phyloP scores from a whole-genome alignment of 2,329 filamentous ascomycete genomes.

The Aspergillus pseudoterreus region DNA sequence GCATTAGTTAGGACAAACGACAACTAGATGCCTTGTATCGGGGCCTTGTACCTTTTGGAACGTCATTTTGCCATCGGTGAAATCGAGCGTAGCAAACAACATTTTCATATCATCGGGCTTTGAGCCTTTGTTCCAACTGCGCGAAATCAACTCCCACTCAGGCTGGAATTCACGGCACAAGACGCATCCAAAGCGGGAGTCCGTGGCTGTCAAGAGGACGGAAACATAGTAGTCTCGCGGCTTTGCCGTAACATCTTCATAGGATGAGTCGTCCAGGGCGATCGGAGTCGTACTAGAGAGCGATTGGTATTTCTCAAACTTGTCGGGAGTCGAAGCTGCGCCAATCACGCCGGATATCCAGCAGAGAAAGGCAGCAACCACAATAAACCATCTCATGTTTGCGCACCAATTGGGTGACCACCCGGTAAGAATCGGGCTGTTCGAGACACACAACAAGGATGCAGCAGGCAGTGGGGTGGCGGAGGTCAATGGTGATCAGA shows the following conservation, averaged over 20 bases:
- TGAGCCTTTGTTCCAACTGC: slow-evolving; percentile 84
- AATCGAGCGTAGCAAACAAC: slow-evolving; percentile 83
- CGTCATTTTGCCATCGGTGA: slow-evolving; percentile 73
- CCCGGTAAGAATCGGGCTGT: not conserved
- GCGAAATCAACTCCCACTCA: slow-evolving; percentile 84
- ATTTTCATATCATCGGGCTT: slow-evolving; percentile 54
- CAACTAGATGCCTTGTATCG: not conserved
- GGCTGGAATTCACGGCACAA: slow-evolving; percentile 89
- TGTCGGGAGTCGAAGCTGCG: slow-evolving; percentile 59
- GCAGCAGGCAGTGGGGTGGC: not conserved
- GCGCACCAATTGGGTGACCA: not conserved
- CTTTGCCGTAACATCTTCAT: slow-evolving; percentile 68
- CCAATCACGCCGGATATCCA: slow-evolving; percentile 25
- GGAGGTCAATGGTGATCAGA: too few species aligned
- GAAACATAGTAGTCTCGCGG: slow-evolving; percentile 82
- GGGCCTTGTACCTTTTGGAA: slow-evolving; percentile 72
- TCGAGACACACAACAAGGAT: not conserved
- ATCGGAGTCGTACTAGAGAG: slow-evolving; percentile 66
- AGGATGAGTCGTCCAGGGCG: slow-evolving; percentile 73
- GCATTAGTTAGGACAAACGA: slow-evolving; percentile 7
- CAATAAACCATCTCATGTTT: slow-evolving; percentile 32
- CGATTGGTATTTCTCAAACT: slow-evolving; percentile 67
- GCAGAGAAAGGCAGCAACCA: slow-evolving; percentile 39
- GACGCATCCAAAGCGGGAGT: slow-evolving; percentile 76
- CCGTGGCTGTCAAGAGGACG: slow-evolving; percentile 82